Evolutionary conservation across 2,329 filamentous ascomycete genomes (phyloP).

Genomic region (Ilyonectria robusta): DNA sequence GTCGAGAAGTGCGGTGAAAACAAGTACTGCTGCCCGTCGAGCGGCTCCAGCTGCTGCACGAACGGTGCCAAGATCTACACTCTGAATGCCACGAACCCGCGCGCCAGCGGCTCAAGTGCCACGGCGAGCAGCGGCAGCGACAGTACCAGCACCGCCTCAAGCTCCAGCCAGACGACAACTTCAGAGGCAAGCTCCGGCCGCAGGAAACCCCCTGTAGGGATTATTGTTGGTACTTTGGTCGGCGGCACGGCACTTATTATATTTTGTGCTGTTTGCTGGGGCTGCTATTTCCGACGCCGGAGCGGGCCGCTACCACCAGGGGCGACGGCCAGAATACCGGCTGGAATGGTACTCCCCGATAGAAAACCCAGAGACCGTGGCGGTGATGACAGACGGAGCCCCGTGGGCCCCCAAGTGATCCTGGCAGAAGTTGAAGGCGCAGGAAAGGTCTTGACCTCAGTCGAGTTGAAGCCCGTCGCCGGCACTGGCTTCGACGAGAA

Average conservation of each 20-base stretch:
- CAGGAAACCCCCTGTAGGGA: slow-evolving; percentile 19
- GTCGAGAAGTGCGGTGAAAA: slow-evolving; percentile 35
- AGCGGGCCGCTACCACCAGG: background rate
- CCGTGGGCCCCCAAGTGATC: background rate
- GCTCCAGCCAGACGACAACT: background rate
- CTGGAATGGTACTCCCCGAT: background rate
- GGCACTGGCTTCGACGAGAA: background rate
- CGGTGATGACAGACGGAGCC: background rate
- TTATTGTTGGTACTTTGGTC: slow-evolving; percentile 38
- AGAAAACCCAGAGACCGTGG: background rate
- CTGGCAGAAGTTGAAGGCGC: background rate
- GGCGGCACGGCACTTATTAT: slow-evolving; percentile 37
- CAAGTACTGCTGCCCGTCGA: slow-evolving; percentile 40
- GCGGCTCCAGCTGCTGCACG: slow-evolving; percentile 34
- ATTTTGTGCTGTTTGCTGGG: slow-evolving; percentile 26
- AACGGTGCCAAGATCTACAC: slow-evolving; percentile 35
- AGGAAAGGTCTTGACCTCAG: background rate
- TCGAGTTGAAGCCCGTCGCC: background rate
- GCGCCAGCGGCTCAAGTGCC: slow-evolving; percentile 1
- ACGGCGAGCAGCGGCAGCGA: background rate
- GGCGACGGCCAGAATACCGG: background rate
- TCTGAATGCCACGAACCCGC: slow-evolving; percentile 28
- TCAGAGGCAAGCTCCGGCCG: background rate
- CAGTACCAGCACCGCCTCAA: background rate
- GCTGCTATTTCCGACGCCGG: slow-evolving; percentile 31